phyloP scores from a whole-genome alignment of 2,329 filamentous ascomycete species.

The Epichloe elymi region DNA sequence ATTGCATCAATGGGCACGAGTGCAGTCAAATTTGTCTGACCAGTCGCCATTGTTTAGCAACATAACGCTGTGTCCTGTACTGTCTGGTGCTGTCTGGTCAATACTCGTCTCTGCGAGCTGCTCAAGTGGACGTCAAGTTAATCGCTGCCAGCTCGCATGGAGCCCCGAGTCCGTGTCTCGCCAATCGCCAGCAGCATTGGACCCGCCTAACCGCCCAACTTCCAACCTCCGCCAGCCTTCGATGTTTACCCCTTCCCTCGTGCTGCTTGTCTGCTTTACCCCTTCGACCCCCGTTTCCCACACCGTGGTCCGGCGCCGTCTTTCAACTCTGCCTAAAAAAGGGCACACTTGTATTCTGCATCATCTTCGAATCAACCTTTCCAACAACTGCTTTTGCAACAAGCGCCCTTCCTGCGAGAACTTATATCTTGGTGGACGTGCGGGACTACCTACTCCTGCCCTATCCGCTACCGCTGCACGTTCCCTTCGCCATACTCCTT shows the following conservation, averaged over 20 bases:
- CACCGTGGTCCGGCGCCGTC: conserved; percentile 1
- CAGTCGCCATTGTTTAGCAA: no score
- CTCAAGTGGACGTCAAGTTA: no score
- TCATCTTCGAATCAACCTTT: background rate
- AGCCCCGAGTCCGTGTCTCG: background rate
- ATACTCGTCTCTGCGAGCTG: no score
- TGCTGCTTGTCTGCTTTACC: background rate
- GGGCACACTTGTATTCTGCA: background rate
- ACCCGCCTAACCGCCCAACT: background rate
- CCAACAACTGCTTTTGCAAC: background rate
- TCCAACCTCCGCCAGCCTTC: conserved; percentile 3
- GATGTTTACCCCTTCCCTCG: background rate
- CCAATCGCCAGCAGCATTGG: background rate
- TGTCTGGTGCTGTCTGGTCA: no score
- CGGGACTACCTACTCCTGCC: background rate
- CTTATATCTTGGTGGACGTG: background rate
- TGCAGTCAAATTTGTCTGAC: no score
- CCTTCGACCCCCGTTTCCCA: background rate
- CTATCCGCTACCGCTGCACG: conserved; percentile 1
- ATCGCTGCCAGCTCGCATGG: background rate
- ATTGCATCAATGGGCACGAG: no score
- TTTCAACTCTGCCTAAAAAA: background rate
- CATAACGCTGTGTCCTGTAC: no score
- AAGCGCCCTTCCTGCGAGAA: background rate
- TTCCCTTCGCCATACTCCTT: conserved; percentile 2